Percentiles rank a stretch among this genome's conserved stretches.
phyloP scores from a whole-genome alignment of 495 filamentous ascomycete genomes.

The Xylaria scruposa region DNA sequence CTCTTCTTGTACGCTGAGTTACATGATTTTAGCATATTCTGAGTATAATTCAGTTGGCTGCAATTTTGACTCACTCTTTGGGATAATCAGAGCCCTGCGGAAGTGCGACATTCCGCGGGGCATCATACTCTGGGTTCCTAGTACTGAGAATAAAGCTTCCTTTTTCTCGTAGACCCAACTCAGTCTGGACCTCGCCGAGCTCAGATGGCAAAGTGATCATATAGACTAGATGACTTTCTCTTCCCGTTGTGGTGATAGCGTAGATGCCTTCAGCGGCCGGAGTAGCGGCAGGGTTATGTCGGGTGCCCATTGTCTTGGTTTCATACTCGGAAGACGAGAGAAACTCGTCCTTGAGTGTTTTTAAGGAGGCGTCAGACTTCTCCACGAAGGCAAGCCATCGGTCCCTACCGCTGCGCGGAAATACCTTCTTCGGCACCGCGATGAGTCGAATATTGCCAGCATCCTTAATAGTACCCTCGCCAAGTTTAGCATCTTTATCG shows the following conservation, averaged over 20 bases:
- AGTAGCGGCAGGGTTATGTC: conserved; percentile 72
- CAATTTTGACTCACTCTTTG: conserved; percentile 62
- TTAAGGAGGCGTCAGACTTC: conserved; percentile 69
- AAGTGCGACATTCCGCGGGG: conserved; percentile 67
- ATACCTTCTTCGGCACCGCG: conserved; percentile 84
- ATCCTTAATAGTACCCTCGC: conserved; percentile 67
- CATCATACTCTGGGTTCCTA: conserved; percentile 77
- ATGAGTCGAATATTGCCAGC: conserved; percentile 72
- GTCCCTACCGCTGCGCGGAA: conserved; percentile 74
- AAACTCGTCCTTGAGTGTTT: conserved; percentile 76
- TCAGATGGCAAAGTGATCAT: conserved; percentile 78
- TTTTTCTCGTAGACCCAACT: conserved; percentile 72
- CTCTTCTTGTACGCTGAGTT: conserved; percentile 65
- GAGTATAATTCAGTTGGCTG: background rate
- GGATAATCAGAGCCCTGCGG: conserved; percentile 75
- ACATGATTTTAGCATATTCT: conserved; percentile 12
- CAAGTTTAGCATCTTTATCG: conserved; percentile 70
- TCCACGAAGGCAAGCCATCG: conserved; percentile 87
- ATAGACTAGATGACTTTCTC: conserved; percentile 80
- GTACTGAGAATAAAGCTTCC: conserved; percentile 82
- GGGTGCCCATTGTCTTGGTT: conserved; percentile 77
- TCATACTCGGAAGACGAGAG: conserved; percentile 70
- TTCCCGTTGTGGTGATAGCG: conserved; percentile 74
- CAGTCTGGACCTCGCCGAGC: conserved; percentile 74
- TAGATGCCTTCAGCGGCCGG: conserved; percentile 89